A percentile compares a stretch with the other conserved stretches of the same genome.
Conservation (phyloP, 495 filamentous ascomycete genomes). For the Hypoxylon fragiforme region DNA sequence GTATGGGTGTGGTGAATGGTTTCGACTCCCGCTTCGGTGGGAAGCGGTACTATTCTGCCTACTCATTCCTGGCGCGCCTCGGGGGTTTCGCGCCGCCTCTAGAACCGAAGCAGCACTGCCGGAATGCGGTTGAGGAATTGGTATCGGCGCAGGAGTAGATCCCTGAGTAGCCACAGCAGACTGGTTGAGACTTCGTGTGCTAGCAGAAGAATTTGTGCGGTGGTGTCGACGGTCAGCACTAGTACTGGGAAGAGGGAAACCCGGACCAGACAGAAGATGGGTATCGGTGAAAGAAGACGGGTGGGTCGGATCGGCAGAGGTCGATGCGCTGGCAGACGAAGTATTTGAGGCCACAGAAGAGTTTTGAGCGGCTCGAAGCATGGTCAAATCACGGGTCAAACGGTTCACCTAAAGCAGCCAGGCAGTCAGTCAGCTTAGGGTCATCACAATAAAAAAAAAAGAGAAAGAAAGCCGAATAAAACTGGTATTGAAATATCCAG, state of each 20-base stretch:
- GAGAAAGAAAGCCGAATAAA: conserved; percentile 7
- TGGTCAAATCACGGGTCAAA: conserved; percentile 79
- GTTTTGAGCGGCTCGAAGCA: conserved; percentile 77
- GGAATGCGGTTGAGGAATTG: conserved; percentile 34
- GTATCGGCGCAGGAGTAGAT: conserved; percentile 28
- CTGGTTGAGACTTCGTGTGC: conserved; percentile 60
- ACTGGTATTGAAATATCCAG: neutral
- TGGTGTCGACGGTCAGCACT: conserved; percentile 44
- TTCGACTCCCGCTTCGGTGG: conserved; percentile 43
- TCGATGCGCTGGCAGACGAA: conserved; percentile 65
- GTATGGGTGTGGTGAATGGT: conserved; percentile 44
- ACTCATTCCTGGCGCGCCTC: conserved; percentile 42
- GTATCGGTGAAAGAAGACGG: conserved; percentile 39
- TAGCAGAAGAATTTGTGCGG: conserved; percentile 53
- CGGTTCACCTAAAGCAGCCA: conserved; percentile 72
- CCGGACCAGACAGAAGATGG: conserved; percentile 40
- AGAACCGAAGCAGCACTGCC: conserved; percentile 33
- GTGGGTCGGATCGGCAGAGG: conserved; percentile 43
- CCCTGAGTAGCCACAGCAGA: conserved; percentile 46
- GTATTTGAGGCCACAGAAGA: conserved; percentile 79
- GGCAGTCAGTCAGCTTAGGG: no score
- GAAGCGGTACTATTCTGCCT: conserved; percentile 52
- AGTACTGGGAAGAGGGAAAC: conserved; percentile 44
- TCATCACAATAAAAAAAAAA: no score
- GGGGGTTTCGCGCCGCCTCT: conserved; percentile 38